These are phyloP conservation scores for Kluyveromyces sp. DNA, from an alignment of 1,139 yeast species.

Conservation along the genomic window DNA sequence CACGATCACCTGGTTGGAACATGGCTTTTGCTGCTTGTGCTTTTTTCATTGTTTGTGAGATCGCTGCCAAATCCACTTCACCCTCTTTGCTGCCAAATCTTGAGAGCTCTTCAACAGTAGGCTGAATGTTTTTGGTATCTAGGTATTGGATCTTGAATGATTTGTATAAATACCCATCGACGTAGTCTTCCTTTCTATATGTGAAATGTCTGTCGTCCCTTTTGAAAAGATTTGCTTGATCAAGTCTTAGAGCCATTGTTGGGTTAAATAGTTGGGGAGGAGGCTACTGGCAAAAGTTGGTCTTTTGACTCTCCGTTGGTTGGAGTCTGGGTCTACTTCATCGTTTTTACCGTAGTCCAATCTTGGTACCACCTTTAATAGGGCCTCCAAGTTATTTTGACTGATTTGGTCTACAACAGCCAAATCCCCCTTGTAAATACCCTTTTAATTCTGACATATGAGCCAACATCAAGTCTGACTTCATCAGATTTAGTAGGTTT, in stretches of 20 bases:
- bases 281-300: conserved; percentile 53
- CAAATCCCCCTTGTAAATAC: conserved; percentile 86
- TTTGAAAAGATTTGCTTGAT: conserved; percentile 52
- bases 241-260: conserved; percentile 58
- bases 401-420: conserved; percentile 90
- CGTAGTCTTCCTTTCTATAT: conserved; percentile 82
- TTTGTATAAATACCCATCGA: conserved; percentile 78
- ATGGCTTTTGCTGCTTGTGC: conserved; percentile 47
- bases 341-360: conserved; percentile 76
- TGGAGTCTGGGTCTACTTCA: conserved; percentile 44
- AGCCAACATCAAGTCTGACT: conserved; percentile 82
- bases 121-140: conserved; percentile 78
- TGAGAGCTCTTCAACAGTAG: conserved; percentile 82
- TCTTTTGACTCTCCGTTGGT: conserved; percentile 42
- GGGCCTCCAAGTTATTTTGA: conserved; percentile 89
- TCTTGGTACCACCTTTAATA: conserved; percentile 87
- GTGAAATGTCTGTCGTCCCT: conserved; percentile 69
- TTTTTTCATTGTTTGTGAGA: conserved; percentile 75
- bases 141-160: conserved; percentile 79
- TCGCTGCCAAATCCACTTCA: conserved; percentile 75
- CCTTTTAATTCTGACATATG: conserved; percentile 87
- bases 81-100: conserved; percentile 66
- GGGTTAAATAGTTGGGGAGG: conserved; percentile 80
- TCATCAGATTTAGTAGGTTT: conserved; percentile 87
- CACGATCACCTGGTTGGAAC: conserved; percentile 92